A percentile compares a stretch with the other conserved stretches of the same genome.
Evolutionary conservation across 2,329 filamentous ascomycete species (phyloP).

Genomic region (Tolypocladium sp.): DNA sequence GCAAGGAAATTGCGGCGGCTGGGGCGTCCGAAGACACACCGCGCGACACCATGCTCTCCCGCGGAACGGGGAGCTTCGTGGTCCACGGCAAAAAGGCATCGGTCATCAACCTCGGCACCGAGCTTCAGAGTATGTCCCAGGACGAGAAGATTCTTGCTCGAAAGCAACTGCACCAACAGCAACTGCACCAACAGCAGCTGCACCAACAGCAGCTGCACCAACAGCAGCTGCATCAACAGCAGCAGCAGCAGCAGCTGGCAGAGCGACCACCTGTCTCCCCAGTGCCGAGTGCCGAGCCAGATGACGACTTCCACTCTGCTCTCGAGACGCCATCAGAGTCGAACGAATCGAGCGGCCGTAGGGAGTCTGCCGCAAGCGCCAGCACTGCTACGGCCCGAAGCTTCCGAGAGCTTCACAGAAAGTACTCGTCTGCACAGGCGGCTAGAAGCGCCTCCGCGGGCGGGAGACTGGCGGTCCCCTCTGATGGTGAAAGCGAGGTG

Average conservation of each 20-base stretch:
- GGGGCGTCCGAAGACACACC: constrained; percentile 26
- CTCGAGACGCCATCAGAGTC: constrained; percentile 32
- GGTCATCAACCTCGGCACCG: constrained; percentile 91
- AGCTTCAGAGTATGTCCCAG: constrained; percentile 68
- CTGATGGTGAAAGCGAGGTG: constrained; percentile 51
- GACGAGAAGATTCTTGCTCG: constrained; percentile 64
- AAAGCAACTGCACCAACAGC: constrained; percentile 26
- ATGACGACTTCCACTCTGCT: constrained; percentile 46
- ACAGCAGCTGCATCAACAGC: constrained; percentile 17
- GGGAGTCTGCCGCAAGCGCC: constrained; percentile 53
- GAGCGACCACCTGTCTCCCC: constrained; percentile 27
- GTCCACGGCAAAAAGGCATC: constrained; percentile 97
- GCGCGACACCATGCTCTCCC: constrained; percentile 60
- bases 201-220: constrained; percentile 9
- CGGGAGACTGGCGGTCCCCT: constrained; percentile 36
- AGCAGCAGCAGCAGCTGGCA: constrained; percentile 24
- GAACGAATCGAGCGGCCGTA: constrained; percentile 37
- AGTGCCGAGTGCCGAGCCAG: constrained; percentile 21
- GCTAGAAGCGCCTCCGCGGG: constrained; percentile 30
- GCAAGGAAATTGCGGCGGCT: constrained; percentile 45
- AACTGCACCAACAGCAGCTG: constrained; percentile 22
- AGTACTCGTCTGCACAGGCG: constrained; percentile 45
- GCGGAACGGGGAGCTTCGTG: constrained; percentile 82
- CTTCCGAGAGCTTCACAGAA: constrained; percentile 53
- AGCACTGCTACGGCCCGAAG: constrained; percentile 60